Evolutionary conservation across 352 stramenopile species (phyloP).

Genomic region (Phytophthora boehmeriae): DNA sequence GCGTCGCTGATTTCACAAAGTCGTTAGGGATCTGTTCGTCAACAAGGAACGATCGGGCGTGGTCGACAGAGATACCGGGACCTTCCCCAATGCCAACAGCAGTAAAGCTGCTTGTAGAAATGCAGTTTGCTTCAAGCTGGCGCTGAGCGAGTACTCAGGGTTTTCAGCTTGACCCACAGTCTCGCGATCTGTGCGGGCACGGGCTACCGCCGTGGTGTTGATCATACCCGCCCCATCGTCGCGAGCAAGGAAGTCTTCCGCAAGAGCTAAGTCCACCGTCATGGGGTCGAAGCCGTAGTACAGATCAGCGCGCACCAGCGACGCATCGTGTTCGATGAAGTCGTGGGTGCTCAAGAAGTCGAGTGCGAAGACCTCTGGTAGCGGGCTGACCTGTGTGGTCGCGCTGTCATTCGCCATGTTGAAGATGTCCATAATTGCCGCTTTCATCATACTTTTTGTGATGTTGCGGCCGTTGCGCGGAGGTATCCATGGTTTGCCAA

Average conservation of each 20-base stretch:
- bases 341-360: conserved; percentile 43
- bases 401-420: conserved; percentile 34
- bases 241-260: conserved; percentile 26
- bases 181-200: conserved; percentile 25
- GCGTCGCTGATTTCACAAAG: conserved; percentile 17
- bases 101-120: conserved; percentile 41
- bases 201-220: conserved; percentile 21
- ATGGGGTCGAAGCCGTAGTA: conserved; percentile 40
- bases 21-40: conserved; percentile 42
- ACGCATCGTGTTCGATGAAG: conserved; percentile 46
- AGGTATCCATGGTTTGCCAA: conserved; percentile 57
- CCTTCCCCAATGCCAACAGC: conserved; percentile 30
- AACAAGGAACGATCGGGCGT: conserved; percentile 37
- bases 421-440: conserved; percentile 41
- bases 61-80: conserved; percentile 24
- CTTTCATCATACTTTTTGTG: conserved; percentile 15
- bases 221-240: conserved; percentile 33
- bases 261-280: conserved; percentile 29
- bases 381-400: conserved; percentile 15
- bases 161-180: conserved; percentile 32
- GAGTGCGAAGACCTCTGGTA: conserved; percentile 33
- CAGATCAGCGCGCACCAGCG: conserved; percentile 35
- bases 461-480: conserved; percentile 42
- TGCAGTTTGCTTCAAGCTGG: conserved; percentile 27
- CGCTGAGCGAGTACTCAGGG: conserved; percentile 29